Base-by-base conservation (phyloP, 2,329 filamentous ascomycete species). In the Colletotrichum tofieldiae region DNA sequence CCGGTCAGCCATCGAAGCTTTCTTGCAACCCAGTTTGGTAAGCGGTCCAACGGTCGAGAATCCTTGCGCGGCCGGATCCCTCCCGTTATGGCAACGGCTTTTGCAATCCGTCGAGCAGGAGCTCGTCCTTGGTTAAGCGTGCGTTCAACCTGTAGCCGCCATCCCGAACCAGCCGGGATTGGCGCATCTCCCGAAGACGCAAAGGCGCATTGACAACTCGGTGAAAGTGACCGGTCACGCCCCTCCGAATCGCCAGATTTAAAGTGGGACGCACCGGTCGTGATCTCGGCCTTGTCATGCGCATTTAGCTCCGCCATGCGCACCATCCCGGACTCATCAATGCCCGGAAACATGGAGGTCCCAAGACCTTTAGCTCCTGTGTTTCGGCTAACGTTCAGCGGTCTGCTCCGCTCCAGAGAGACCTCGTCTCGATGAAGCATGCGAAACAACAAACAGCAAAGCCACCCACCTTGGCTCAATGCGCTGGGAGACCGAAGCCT, bases 211-310 rank as follows among this genome's bases (percentile, higher is more conserved):
- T 70, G 66, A 72, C 54, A 47, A 49, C 37, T 39, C 70, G 65
- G 65, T 70, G 12, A 43, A 72, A 70, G 70, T 70, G 39, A 43
- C 70, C 70, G 66, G 65, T 61, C 66, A 70, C 29, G 54, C 59
- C 59, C 65, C 56, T 71, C 65, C 70, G 70, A 65, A 59, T 72
- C 54, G 54, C 54, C 60, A 72, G 54, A 55, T 60, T 64, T 65
- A 39, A 37, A 55, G 70, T 61, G 70, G 70, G 37, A 35, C 54
- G 9, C 39, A 55, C 66, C 65, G 70, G 59, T 37, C 35, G 52
- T 70, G 70, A 72, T 72, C 60, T 72, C 70, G 70, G 70, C 60
- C 54, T 47, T 61, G 66, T 72, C 65, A 72, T 72, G 70, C 70
- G 70, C 59, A 69, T 69, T 56, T 72, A n/a, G 58, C 65, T 43